Evolutionary conservation across 495 filamentous ascomycete genomes (phyloP).

Genomic region (Cladorrhinum samala): DNA sequence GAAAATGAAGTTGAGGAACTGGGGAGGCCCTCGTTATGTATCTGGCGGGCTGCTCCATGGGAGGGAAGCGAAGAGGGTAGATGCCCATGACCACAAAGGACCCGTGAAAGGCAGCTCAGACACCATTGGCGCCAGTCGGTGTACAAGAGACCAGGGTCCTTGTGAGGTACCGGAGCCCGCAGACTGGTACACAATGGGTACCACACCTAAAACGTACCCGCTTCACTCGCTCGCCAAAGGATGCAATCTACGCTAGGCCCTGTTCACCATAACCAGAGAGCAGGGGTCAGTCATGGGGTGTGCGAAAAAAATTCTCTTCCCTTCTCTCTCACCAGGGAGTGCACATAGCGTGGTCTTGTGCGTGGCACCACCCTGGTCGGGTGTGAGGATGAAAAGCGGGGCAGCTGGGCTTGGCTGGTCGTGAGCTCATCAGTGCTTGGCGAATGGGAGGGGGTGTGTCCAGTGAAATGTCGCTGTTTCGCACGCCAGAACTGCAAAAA

Average conservation of each 20-base stretch:
- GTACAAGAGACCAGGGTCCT: conserved; percentile 15
- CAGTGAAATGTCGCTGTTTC: conserved; percentile 1
- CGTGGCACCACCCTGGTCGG: conserved; percentile 32
- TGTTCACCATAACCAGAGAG: conserved; percentile 17
- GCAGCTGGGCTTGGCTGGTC: conserved; percentile 12
- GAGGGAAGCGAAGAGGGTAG: conserved; percentile 18
- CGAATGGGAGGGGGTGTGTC: conserved; percentile 6
- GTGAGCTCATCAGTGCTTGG: not conserved
- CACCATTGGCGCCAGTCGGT: conserved; percentile 18
- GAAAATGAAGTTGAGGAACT: conserved; percentile 23
- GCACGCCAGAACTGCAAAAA: conserved; percentile 8
- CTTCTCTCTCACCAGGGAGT: conserved; percentile 19
- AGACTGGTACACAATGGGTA: conserved; percentile 11
- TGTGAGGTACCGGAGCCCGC: conserved; percentile 14
- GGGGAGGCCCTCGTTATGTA: conserved; percentile 30
- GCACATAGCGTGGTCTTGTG: conserved; percentile 24
- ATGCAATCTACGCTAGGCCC: conserved; percentile 29
- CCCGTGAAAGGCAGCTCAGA: conserved; percentile 25
- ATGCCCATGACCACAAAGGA: conserved; percentile 34
- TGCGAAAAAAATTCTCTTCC: conserved; percentile 17
- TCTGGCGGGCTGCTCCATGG: conserved; percentile 17
- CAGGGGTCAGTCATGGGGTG: conserved; percentile 21
- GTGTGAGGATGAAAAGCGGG: conserved; percentile 22
- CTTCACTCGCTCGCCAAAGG: conserved; percentile 18
- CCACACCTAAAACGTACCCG: conserved; percentile 10